Percentiles rank a stretch among this genome's conserved stretches.
phyloP scores from a whole-genome alignment of 225 moss, liverwort and hornwort species.

The Anthoceros angustus region DNA sequence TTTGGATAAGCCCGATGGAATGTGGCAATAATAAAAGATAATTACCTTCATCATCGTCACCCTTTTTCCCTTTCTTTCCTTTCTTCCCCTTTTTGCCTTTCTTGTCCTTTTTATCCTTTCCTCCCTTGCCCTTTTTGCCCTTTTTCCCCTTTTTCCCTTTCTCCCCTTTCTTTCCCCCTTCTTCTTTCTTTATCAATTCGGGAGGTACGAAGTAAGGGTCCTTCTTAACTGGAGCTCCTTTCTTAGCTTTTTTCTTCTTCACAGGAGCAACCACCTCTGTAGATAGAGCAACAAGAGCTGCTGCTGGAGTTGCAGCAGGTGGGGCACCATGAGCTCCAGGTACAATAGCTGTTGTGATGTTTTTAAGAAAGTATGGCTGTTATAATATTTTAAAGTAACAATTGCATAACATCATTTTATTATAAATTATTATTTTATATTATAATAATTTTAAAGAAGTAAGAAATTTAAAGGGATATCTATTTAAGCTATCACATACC shows the following conservation, averaged over 20 bases:
- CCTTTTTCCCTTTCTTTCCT: not conserved
- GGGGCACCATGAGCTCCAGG: not conserved
- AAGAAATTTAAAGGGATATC: no score
- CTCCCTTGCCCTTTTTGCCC: not conserved
- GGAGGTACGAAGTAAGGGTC: not conserved
- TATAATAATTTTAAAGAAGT: no score
- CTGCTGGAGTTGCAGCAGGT: not conserved
- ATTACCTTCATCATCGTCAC: not conserved
- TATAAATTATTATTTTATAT: not conserved
- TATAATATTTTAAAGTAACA: not conserved
- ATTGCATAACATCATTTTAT: no score
- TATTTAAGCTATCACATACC: no score
- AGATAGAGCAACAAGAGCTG: not conserved
- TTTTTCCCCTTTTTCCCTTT: not conserved
- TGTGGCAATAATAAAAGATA: not conserved
- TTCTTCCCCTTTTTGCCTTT: not conserved
- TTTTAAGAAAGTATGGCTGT: not conserved
- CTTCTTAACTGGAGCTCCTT: not conserved
- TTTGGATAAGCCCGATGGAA: no score
- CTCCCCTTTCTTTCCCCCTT: not conserved
- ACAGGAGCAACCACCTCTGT: not conserved
- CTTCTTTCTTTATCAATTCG: not conserved
- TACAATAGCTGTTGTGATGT: not conserved
- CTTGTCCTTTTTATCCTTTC: not conserved
- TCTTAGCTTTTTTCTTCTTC: not conserved